Evolutionary conservation across 768 basidiomycete genomes (phyloP).

Genomic region (Mycena amicta): DNA sequence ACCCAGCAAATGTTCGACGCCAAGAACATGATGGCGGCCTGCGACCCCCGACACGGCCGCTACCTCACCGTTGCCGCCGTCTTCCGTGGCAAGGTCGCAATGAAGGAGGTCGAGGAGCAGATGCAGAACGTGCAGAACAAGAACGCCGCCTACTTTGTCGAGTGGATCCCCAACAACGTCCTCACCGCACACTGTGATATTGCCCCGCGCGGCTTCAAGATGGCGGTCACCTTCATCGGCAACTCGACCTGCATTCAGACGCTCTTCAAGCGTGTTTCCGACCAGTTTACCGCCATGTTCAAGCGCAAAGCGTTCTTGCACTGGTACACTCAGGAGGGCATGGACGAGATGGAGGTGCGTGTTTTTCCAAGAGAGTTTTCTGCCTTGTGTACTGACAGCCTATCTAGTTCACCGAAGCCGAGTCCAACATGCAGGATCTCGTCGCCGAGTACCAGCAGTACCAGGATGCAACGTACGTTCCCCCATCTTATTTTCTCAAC

Average conservation of each 20-base stretch:
- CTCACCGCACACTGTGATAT: slow-evolving; percentile 98
- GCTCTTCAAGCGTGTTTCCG: slow-evolving; percentile 97
- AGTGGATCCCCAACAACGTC: slow-evolving; percentile 99
- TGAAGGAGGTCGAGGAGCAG: slow-evolving; percentile 99
- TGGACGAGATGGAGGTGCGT: slow-evolving; percentile 94
- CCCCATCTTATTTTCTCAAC: too few relatives aligned
- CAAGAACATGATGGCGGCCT: slow-evolving; percentile 99
- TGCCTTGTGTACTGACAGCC: neutral
- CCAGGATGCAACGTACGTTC: slow-evolving; percentile 91
- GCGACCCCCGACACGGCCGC: slow-evolving; percentile 94
- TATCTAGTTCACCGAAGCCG: slow-evolving; percentile 88
- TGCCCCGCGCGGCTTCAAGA: slow-evolving; percentile 91
- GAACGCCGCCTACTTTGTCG: slow-evolving; percentile 97
- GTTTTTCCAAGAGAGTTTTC: neutral
- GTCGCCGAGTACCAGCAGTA: slow-evolving; percentile 98
- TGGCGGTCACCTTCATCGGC: slow-evolving; percentile 97
- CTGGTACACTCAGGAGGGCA: slow-evolving; percentile 99
- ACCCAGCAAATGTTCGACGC: slow-evolving; percentile 99
- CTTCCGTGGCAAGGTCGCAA: slow-evolving; percentile 99
- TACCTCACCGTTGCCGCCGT: slow-evolving; percentile 98
- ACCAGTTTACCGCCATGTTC: slow-evolving; percentile 99
- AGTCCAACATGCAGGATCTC: slow-evolving; percentile 99
- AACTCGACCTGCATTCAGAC: slow-evolving; percentile 98
- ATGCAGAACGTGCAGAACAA: slow-evolving; percentile 98
- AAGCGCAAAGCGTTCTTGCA: slow-evolving; percentile 98